Percentiles rank a stretch among this genome's conserved stretches.
Conservation (phyloP, 805 yeast genomes). For the Komagataella populi region DNA sequence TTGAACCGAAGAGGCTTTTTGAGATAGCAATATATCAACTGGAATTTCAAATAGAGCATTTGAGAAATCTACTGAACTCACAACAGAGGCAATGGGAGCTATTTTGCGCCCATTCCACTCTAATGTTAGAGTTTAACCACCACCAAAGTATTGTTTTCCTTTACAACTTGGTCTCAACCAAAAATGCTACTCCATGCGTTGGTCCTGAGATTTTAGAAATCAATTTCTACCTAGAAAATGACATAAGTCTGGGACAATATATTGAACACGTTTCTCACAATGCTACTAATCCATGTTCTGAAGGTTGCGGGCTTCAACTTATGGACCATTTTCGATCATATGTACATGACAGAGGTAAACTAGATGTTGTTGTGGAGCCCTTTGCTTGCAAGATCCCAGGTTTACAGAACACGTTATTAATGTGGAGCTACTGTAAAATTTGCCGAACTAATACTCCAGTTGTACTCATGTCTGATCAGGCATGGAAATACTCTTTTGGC, state of each 20-base stretch:
- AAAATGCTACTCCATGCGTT: constrained; percentile 80
- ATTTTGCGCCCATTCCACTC: constrained; percentile 25
- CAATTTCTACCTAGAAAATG: constrained; percentile 85
- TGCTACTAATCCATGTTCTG: constrained; percentile 57
- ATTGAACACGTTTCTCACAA: constrained; percentile 67
- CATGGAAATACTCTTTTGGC: constrained; percentile 89
- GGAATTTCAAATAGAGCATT: constrained; percentile 13
- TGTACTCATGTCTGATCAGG: constrained; percentile 67
- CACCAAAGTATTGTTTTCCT: constrained; percentile 74
- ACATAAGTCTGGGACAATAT: constrained; percentile 79
- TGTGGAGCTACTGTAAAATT: constrained; percentile 84
- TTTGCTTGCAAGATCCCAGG: constrained; percentile 44
- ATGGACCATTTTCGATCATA: constrained; percentile 74
- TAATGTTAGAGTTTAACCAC: constrained; percentile 49
- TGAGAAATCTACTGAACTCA: constrained; percentile 18
- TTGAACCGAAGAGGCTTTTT: constrained; percentile 19
- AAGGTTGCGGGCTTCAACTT: constrained; percentile 63
- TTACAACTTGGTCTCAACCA: constrained; percentile 70
- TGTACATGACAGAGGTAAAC: constrained; percentile 77
- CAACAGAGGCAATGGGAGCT: constrained; percentile 58
- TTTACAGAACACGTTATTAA: constrained; percentile 52
- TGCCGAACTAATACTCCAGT: constrained; percentile 71
- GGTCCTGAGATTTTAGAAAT: constrained; percentile 82
- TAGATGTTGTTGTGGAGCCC: constrained; percentile 63
- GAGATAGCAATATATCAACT: constrained; percentile 22